A percentile compares a stretch with the other conserved stretches of the same genome.
These are phyloP conservation scores for Silybum marianum DNA, from an alignment of 129 eudicot genomes.

Conservation along the genomic window DNA sequence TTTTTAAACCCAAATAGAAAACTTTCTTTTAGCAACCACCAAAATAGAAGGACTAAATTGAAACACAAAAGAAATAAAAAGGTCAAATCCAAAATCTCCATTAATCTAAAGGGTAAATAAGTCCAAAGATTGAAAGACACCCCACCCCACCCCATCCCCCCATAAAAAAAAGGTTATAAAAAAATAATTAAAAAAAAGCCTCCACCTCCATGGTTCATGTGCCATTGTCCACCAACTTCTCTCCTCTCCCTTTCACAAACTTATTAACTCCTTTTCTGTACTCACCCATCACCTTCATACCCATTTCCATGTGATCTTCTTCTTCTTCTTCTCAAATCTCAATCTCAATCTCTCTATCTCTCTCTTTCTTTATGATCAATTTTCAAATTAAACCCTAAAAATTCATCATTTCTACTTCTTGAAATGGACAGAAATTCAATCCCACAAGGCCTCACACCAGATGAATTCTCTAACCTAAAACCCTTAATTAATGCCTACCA, in stretches of 20 bases:
- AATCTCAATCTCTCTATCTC: too few relatives aligned
- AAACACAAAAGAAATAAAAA: constrained; percentile 2
- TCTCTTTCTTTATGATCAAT: not conserved
- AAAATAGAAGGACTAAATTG: not conserved
- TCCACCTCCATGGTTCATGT: constrained; percentile 43
- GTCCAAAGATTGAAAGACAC: constrained; percentile 1
- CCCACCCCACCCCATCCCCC: not conserved
- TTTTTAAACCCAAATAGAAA: not conserved
- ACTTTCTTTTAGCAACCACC: not conserved
- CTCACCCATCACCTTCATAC: constrained; percentile 22
- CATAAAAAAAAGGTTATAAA: not conserved
- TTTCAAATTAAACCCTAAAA: constrained; percentile 15
- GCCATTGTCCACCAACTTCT: constrained; percentile 42
- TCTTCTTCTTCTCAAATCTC: not conserved
- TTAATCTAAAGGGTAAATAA: constrained; percentile 4
- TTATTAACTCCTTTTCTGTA: not conserved
- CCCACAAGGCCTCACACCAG: constrained; percentile 61
- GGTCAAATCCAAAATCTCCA: not conserved
- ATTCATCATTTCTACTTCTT: not conserved
- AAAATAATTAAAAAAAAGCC: constrained; percentile 28
- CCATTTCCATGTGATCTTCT: constrained; percentile 26
- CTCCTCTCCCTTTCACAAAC: constrained; percentile 21
- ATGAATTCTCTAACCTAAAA: constrained; percentile 56
- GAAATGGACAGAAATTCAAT: constrained; percentile 40
- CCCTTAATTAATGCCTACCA: constrained; percentile 71